Conservation (phyloP, 305 asterid species). For the Plantago lanceolata region DNA sequence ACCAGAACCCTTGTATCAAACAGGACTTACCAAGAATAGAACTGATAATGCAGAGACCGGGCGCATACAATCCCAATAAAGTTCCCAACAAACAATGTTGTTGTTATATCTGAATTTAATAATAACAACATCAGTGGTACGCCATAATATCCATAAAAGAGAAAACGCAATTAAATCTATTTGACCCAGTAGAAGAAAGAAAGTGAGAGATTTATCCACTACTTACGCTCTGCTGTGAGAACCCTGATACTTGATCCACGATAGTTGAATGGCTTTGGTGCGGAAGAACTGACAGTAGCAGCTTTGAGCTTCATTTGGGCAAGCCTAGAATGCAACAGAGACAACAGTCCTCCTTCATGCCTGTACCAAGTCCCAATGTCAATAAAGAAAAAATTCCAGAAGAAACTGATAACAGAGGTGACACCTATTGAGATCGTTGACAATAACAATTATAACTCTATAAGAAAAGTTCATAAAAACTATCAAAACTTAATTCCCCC, state of each 20-base stretch:
- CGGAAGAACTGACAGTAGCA: conserved; percentile 31
- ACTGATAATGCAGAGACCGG: conserved; percentile 89
- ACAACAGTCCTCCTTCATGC: conserved; percentile 72
- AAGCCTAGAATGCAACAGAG: conserved; percentile 43
- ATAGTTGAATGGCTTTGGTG: conserved; percentile 27
- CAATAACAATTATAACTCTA: too few species aligned
- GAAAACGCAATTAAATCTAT: background rate
- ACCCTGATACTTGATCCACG: conserved; percentile 26
- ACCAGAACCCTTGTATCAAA: background rate
- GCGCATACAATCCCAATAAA: conserved; percentile 86
- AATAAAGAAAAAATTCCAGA: too few species aligned
- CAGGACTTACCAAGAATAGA: conserved; percentile 73
- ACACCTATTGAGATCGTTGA: too few species aligned
- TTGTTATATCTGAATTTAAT: conserved; percentile 55
- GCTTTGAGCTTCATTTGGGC: conserved; percentile 35
- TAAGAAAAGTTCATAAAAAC: too few species aligned
- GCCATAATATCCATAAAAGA: conserved; percentile 6
- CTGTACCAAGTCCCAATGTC: conserved; percentile 37
- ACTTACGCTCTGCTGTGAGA: conserved; percentile 70
- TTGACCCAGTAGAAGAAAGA: conserved; percentile 9
- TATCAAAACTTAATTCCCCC: too few species aligned
- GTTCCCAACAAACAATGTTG: conserved; percentile 81
- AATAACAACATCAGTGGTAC: conserved; percentile 14
- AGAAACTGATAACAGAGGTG: too few species aligned
- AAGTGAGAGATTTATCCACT: conserved; percentile 6